Percentiles rank a stretch among this genome's conserved stretches.
These are phyloP conservation scores for Botryosphaeria dothidea DNA, from an alignment of 2,329 filamentous ascomycete genomes.

Conservation along the genomic window DNA sequence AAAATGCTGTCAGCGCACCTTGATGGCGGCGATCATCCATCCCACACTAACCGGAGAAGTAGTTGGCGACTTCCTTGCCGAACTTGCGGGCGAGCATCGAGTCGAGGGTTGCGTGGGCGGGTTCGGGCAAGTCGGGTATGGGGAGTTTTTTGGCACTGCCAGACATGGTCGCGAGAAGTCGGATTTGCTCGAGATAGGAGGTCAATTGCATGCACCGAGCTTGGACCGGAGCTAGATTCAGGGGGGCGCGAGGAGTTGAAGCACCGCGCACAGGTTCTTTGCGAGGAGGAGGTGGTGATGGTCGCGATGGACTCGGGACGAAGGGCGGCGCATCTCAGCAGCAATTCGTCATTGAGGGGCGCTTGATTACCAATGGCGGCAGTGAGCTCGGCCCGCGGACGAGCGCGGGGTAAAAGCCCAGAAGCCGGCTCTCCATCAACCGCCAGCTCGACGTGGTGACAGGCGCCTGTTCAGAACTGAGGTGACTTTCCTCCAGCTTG, in stretches of 20 bases:
- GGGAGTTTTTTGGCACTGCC: conserved; percentile 25
- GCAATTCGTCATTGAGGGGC: conserved; percentile 12
- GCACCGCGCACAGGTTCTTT: not conserved
- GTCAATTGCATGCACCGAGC: conserved; percentile 20
- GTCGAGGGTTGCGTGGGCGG: conserved; percentile 60
- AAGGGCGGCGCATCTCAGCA: not conserved
- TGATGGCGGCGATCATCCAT: not conserved
- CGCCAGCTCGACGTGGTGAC: too few species aligned
- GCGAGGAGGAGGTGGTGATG: not conserved
- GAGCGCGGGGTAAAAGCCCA: conserved; percentile 4
- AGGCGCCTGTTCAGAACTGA: too few species aligned
- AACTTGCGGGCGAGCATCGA: conserved; percentile 76
- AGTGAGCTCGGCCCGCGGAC: conserved; percentile 1
- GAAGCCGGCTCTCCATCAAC: not conserved
- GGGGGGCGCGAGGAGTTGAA: not conserved
- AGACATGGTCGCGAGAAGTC: conserved; percentile 15
- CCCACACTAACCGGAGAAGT: conserved; percentile 62
- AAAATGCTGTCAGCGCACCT: conserved; percentile 13
- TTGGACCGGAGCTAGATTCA: conserved; percentile 5
- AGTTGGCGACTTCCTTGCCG: conserved; percentile 78
- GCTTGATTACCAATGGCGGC: conserved; percentile 17
- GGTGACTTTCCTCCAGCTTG: not conserved
- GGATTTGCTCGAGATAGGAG: conserved; percentile 19
- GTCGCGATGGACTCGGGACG: not conserved
- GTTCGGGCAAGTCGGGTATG: conserved; percentile 55